Base-by-base conservation (phyloP, 2,329 filamentous ascomycete genomes). In the Colletotrichum tropicicola region DNA sequence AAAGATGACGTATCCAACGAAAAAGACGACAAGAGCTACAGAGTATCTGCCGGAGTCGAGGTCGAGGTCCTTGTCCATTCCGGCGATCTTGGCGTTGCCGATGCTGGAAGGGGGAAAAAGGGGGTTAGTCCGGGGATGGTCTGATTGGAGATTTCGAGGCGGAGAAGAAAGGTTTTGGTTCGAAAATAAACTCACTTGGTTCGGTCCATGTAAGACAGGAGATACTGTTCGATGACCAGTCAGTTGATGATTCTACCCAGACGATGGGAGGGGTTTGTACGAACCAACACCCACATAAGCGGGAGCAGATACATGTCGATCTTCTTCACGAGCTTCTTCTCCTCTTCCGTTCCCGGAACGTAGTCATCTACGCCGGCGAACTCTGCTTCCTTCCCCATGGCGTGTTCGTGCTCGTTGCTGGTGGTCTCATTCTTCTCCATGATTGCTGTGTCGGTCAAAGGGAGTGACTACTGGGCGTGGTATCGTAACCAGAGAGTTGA, bases 1-100 rank as follows among this genome's bases (percentile, higher is more conserved):
- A 69, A 89, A 90, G 28, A 91, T 73, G 0, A 89, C 80, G 74
- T 93, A 93, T 5, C 87, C 89, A 56, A 92, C 81, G 78, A 92
- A 92, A 79, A 92, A 92, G 68, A 92, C 83, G 15, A 75, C 66
- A 13, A 87, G 79, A 15, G 82, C 77, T 21, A 86, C 79, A 71
- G 90, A 91, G 75, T 91, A 92, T 73, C 87, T 80, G 41, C 80
- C 79, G 7, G 84, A 79, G 3, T 84, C 83, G 80, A 93, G 87
- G 58, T 84, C 62, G 21, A 81, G 74, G 53, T 80, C 78, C 54
- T 82, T 68, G 68, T 77, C 74, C 48, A 83, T 75, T 15, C 79
- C 79, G 35, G 78, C 79, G 41, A 89, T 86, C 75, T 88, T 86
- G 10, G 87, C 87, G 71, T 89, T 88, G 15, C 79, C 77, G 32